Evolutionary conservation across 179 eudicot genomes (phyloP).

Genomic region (Gypsophila paniculata): DNA sequence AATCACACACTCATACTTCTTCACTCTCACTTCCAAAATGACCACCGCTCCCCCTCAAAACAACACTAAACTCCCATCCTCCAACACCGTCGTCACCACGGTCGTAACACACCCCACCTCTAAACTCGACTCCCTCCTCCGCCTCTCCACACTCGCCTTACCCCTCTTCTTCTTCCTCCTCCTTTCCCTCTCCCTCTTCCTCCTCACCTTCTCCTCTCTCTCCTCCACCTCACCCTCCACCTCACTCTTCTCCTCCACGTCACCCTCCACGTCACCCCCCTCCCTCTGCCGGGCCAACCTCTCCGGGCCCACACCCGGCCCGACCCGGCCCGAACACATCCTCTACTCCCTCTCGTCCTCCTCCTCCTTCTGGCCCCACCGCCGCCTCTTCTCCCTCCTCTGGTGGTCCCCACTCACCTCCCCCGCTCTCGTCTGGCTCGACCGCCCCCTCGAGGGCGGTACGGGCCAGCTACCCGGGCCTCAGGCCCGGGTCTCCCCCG

Average conservation of each 20-base stretch:
- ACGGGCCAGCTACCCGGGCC: slow-evolving; percentile 32
- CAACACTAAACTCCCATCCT: too few relatives aligned
- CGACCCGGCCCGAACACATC: slow-evolving; percentile 49
- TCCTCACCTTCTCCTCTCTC: slow-evolving; percentile 5
- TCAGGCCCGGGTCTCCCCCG: slow-evolving; percentile 38
- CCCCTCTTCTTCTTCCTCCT: slow-evolving; percentile 33
- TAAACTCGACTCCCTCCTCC: not conserved
- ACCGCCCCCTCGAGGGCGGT: slow-evolving; percentile 19
- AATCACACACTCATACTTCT: too few relatives aligned
- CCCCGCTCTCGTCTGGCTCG: slow-evolving; percentile 69
- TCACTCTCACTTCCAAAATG: too few relatives aligned
- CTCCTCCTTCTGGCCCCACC: slow-evolving; percentile 49
- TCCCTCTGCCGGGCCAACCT: not conserved
- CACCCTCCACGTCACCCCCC: not conserved
- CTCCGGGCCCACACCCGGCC: not conserved
- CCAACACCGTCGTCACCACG: not conserved
- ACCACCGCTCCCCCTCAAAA: too few relatives aligned
- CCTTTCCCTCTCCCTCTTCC: slow-evolving; percentile 32
- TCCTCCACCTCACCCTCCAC: slow-evolving; percentile 13
- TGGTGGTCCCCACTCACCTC: slow-evolving; percentile 64
- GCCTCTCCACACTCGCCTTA: slow-evolving; percentile 25
- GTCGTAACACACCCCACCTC: not conserved
- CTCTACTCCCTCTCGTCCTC: slow-evolving; percentile 68
- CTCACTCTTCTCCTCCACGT: slow-evolving; percentile 20
- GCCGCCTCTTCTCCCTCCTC: slow-evolving; percentile 50